Conservation (phyloP, 768 basidiomycete genomes). For the Cystobasidium tubakii region DNA sequence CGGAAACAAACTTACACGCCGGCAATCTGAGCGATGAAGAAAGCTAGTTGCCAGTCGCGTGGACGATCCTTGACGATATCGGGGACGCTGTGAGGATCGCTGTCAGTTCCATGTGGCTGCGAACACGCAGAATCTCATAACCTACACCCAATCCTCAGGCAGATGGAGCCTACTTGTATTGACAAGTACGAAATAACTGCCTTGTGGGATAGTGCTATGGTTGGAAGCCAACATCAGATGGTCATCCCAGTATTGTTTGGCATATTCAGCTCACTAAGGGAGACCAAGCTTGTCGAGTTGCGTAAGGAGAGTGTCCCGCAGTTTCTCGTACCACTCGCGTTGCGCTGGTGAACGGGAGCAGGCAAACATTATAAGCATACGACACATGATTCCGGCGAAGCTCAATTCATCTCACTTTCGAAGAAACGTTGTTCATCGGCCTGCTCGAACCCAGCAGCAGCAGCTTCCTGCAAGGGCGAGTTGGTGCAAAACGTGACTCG, state of each 20-base stretch:
- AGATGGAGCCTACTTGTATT: constrained; percentile 45
- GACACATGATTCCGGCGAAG: not conserved
- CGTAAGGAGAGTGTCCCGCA: constrained; percentile 66
- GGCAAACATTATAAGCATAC: not conserved
- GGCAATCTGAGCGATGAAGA: constrained; percentile 45
- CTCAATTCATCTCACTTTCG: constrained; percentile 47
- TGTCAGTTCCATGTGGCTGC: not conserved
- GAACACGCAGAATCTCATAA: not conserved
- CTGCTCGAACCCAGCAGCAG: constrained; percentile 79
- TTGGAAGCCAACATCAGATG: not conserved
- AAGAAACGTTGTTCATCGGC: constrained; percentile 69
- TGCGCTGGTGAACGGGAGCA: constrained; percentile 54
- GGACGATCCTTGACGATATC: constrained; percentile 47
- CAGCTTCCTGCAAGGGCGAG: constrained; percentile 90
- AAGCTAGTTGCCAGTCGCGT: constrained; percentile 49
- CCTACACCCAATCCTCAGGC: constrained; percentile 37
- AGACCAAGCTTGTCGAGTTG: constrained; percentile 74
- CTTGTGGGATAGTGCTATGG: constrained; percentile 65
- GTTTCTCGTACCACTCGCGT: constrained; percentile 69
- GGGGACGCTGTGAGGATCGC: constrained; percentile 28
- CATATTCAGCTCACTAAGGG: constrained; percentile 55
- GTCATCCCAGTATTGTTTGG: too few species aligned
- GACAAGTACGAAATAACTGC: constrained; percentile 77
- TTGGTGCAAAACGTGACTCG: constrained; percentile 94
- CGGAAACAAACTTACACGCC: constrained; percentile 33